Base-by-base conservation (phyloP, 352 stramenopile species). In the Phytopythium aichiense region DNA sequence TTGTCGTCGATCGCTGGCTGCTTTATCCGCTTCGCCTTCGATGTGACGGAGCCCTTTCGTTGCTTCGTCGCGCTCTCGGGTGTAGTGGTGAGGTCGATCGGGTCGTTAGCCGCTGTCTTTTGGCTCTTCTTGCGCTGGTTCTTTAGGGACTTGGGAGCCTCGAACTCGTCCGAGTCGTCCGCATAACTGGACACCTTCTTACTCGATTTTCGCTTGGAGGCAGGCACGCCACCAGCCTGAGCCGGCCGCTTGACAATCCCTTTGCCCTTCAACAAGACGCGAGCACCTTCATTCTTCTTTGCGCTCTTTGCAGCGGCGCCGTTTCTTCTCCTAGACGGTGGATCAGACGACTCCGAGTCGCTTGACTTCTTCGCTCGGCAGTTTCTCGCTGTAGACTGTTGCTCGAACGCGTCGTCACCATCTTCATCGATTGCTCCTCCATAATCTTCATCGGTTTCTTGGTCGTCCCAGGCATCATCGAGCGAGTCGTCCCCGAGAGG, bases 21-120 rank as follows among this genome's bases (percentile, higher is more conserved):
- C 43, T 33, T 46, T 9, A 46, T 53, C 48, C 18, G 18, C 56
- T 53, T 52, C 28, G 48, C 13, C 31, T 38, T 42, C 9, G 13
- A 25, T 28, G 25, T 62, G n/a, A 1, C 33, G 20, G 20, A 55
- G 0, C 13, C 28, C 43, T 56, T 62, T 18, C 15, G 31, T 42
- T 57, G 69, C 49, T 65, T 73, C 38, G 63, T 62, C 33, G 65
- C 58, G 40, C 49, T 65, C n/a, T 77, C 66, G 5, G 63, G 61
- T 12, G 61, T 62, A 28, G 43, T 23, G 31, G 72, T 77, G 43
- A 77, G 25, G 58, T 80, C 67, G 52, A 77, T 77, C 1, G 67
- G 67, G 42, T 58, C 43, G 31, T 28, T 40, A 23, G 30, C 7
- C 16, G 5, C 2, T 46, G 46, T 13, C 60, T 64, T 45, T 23